Base-by-base conservation (phyloP, 805 yeast species). In the Wickerhamomyces pijperi region DNA sequence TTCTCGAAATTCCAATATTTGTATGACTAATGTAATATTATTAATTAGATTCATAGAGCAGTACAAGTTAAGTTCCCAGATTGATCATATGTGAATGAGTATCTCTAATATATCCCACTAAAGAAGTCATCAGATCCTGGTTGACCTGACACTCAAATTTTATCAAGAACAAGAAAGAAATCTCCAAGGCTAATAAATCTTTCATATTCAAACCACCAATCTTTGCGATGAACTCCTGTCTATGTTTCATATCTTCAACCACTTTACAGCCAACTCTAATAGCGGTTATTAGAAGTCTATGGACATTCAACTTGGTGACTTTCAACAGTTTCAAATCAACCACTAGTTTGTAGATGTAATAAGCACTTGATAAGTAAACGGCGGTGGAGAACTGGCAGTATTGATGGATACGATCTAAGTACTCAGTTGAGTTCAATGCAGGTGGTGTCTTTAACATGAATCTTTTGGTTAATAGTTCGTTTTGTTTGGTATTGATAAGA, bases 131-230 rank as follows among this genome's bases (percentile, higher is more conserved):
- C 4, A 51, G 39, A 2, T 42, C 43, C 32, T 57, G 56, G 41
- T 68, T 68, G 7, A 70, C 67, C 34, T 63, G 65, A 40, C 76
- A 54, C 36, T 70, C 67, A 51, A 72, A 75, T 48, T 72, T 68
- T 37, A 70, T 43, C 35, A 74, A 49, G 46, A 68, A 70, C 41
- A 76, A 53, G 32, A 74, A 57, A 1, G 75, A 66, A 17, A 73
- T 64, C 47, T 75, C 82, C 34, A 76, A 54, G 20, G 62, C 56
- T 39, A 62, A 56, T 36, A 75, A 55, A 39, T 75, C 82, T 4
- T 49, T 39, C 32, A 59, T 42, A 49, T 56, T 44, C 40, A 71
- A 53, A 1, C 77, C 77, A 3, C 68, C 69, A 17, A 68, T 69
- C 28, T 62, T 62, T 4, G 76, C 70, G 41, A 63, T 65, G 36